Evolutionary conservation across 1,284 basidiomycete genomes (phyloP).

Genomic region (Wallemia hederae): DNA sequence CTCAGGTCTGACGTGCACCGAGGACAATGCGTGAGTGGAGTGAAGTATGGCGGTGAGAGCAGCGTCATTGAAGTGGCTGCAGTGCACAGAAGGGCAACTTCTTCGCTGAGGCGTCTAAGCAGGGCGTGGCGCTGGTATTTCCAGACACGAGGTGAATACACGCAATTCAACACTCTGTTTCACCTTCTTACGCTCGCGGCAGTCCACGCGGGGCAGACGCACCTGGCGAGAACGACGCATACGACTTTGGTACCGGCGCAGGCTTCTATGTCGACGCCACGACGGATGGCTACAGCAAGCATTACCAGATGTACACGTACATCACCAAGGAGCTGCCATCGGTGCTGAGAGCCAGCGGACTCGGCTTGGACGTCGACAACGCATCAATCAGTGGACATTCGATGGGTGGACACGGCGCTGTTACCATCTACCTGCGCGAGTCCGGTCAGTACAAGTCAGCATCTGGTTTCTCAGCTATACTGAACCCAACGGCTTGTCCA

Average conservation of each 20-base stretch:
- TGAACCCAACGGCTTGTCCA: conserved; percentile 56
- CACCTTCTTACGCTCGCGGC: neutral
- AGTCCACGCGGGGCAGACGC: conserved; percentile 68
- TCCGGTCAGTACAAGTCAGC: conserved; percentile 44
- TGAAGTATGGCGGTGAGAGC: neutral
- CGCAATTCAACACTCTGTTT: too few relatives aligned
- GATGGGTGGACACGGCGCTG: conserved; percentile 87
- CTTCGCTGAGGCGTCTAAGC: conserved; percentile 41
- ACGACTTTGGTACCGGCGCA: conserved; percentile 78
- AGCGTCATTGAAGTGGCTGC: neutral
- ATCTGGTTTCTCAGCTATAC: conserved; percentile 79
- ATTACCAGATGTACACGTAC: conserved; percentile 75
- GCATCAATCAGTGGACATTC: conserved; percentile 56
- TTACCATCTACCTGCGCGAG: conserved; percentile 59
- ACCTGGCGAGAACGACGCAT: conserved; percentile 43
- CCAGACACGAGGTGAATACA: conserved; percentile 41
- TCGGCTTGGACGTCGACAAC: conserved; percentile 30
- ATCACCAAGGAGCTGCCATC: conserved; percentile 53
- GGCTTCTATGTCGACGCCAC: conserved; percentile 85
- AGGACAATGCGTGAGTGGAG: conserved; percentile 52
- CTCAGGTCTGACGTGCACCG: conserved; percentile 76
- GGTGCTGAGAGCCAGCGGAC: conserved; percentile 33
- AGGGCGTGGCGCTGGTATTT: conserved; percentile 72
- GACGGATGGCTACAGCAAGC: conserved; percentile 38
- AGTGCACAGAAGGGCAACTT: conserved; percentile 71